Percentiles rank a stretch among this genome's conserved stretches.
Conservation (phyloP, 768 basidiomycete genomes). For the Pisolithus tinctorius region DNA sequence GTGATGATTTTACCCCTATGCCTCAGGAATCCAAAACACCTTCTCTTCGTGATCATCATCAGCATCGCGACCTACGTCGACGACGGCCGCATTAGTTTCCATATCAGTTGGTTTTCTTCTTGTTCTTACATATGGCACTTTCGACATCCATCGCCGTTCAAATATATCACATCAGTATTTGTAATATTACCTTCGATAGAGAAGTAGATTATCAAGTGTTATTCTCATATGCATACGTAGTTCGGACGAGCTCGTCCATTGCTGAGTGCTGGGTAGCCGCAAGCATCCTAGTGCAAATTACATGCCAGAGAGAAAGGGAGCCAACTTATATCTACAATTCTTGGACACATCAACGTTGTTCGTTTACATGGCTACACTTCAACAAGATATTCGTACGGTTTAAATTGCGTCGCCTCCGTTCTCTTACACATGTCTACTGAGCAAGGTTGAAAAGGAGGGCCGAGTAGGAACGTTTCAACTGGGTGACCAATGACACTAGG, state of each 20-base stretch:
- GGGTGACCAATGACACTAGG: slow-evolving; percentile 7
- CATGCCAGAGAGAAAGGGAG: no score
- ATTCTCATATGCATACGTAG: neutral
- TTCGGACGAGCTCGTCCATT: no score
- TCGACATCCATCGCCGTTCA: neutral
- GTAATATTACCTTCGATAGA: no score
- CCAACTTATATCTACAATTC: no score
- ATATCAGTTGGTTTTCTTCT: neutral
- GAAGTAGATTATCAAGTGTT: no score
- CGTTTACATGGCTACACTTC: neutral
- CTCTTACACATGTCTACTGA: slow-evolving; percentile 4
- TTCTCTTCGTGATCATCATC: slow-evolving; percentile 4
- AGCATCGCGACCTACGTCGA: slow-evolving; percentile 16
- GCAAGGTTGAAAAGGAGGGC: slow-evolving; percentile 24
- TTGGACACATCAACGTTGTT: no score
- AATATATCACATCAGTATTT: neutral
- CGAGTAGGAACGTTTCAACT: slow-evolving; percentile 23
- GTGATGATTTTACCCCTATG: slow-evolving; percentile 14
- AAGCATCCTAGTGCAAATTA: no score
- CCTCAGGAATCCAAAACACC: neutral
- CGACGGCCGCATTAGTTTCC: slow-evolving; percentile 14
- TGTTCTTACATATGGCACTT: neutral
- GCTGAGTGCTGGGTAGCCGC: no score
- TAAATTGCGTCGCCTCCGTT: neutral
- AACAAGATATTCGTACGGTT: neutral